phyloP scores from a whole-genome alignment of 73 alveolate species.

The Effrenium voratum region DNA sequence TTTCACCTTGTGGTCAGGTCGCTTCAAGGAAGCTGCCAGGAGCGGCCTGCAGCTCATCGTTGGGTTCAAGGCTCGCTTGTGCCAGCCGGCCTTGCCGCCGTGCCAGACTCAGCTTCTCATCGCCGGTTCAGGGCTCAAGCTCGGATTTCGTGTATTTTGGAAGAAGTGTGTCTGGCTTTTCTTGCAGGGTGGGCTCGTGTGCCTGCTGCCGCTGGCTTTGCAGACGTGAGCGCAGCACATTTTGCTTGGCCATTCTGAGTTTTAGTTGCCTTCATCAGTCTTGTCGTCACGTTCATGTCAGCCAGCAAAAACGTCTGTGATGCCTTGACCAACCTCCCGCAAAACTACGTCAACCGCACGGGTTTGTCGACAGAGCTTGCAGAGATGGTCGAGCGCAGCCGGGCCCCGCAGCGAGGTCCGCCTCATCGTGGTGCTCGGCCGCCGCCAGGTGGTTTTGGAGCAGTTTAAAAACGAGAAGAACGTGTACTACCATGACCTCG shows the following conservation, averaged over 20 bases:
- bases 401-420: not conserved
- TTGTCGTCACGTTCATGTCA: not conserved
- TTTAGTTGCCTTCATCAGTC: not conserved
- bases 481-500: not conserved
- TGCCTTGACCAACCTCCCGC: not conserved
- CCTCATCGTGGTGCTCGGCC: not conserved
- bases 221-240: not conserved
- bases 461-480: not conserved
- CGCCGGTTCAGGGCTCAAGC: too few relatives aligned
- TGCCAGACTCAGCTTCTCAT: too few relatives aligned
- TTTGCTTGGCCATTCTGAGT: not conserved
- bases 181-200: too few relatives aligned
- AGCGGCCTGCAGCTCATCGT: too few relatives aligned
- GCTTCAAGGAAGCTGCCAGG: too few relatives aligned
- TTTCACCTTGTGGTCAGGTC: too few relatives aligned
- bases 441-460: not conserved
- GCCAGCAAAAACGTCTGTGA: not conserved
- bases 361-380: not conserved
- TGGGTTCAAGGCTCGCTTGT: too few relatives aligned
- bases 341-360: not conserved
- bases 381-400: slow-evolving; percentile 1
- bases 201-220: not conserved
- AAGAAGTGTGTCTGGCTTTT: too few relatives aligned
- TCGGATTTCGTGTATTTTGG: too few relatives aligned
- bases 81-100: too few relatives aligned